Evolutionary conservation across 2,329 filamentous ascomycete species (phyloP), one percentile per base, ranked within the genome.

Genomic region (Claviceps fusiformis): DNA sequence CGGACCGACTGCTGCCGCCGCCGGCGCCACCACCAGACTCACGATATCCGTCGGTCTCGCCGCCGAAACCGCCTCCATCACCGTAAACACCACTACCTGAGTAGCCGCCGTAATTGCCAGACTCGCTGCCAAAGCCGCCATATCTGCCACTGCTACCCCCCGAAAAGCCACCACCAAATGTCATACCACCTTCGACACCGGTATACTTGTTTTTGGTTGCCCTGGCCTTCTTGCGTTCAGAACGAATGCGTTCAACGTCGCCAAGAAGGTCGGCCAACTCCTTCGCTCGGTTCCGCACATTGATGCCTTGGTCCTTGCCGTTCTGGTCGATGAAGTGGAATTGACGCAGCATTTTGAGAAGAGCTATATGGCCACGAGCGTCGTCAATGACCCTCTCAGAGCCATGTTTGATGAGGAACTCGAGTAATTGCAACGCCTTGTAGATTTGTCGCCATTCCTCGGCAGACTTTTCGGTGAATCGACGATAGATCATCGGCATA

Each of bases 391-490:
- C 93, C 54, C 93, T 82, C 71, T 98, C 93, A 13, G 93, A 97
- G 59, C 93, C 93, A 70, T 98, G 93, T 77, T 98, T 98, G 73
- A 98, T 86, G 37, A 98, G 81, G 67, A 95, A 95, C 70, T 98
- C 92, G 67, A 98, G 85, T 55, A 98, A 79, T 77, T 97, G 93
- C 29, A 98, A 83, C 10, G 89, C 86, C 77, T 98, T 98, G 80
- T 98, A 98, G 67, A 98, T 98, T 71, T 98, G 93, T 62, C 93
- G 83, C 93, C 93, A 98, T 73, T 98, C 93, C 69, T 98, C 93
- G 55, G 93, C 92, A 8, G 90, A 81, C 76, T 98, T 98, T 70
- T 98, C 93, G 58, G 93, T 98, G 71, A 98, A 98, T 61, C 93
- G 88, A 67, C 95, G 93, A 76, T 98, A 98, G 67, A 98, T 95